Evolutionary conservation across 441 rosid genomes (phyloP).

Genomic region (Lepidium campestre): DNA sequence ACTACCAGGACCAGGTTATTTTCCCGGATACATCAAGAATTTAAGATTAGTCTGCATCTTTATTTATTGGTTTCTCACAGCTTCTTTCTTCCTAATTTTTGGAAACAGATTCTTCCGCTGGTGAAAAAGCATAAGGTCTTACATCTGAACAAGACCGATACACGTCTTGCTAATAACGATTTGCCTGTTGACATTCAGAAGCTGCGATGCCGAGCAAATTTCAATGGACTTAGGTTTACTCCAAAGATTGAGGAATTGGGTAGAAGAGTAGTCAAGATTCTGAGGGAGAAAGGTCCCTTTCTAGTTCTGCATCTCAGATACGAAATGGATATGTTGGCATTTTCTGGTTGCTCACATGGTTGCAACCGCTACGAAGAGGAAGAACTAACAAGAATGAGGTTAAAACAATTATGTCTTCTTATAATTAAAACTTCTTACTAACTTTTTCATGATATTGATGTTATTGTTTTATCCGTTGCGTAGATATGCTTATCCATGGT

Average conservation of each 20-base stretch:
- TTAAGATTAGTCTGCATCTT: background rate
- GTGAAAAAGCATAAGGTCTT: slow-evolving; percentile 54
- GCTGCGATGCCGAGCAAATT: slow-evolving; percentile 64
- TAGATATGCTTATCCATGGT: slow-evolving; percentile 77
- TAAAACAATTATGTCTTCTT: background rate
- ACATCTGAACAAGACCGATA: slow-evolving; percentile 59
- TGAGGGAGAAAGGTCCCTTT: slow-evolving; percentile 66
- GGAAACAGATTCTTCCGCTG: slow-evolving; percentile 58
- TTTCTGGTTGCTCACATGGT: slow-evolving; percentile 71
- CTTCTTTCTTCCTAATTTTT: background rate
- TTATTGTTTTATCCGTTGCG: background rate
- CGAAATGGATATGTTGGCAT: slow-evolving; percentile 78
- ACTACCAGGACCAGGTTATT: slow-evolving; percentile 69
- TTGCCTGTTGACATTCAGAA: slow-evolving; percentile 62
- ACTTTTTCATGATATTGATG: background rate
- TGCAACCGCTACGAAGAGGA: slow-evolving; percentile 55
- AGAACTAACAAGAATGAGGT: slow-evolving; percentile 67
- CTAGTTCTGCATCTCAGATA: slow-evolving; percentile 72
- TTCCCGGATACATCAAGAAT: slow-evolving; percentile 3
- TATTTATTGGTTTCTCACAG: slow-evolving; percentile 4
- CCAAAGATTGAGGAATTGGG: slow-evolving; percentile 60
- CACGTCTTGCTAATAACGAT: slow-evolving; percentile 62
- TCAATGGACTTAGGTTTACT: slow-evolving; percentile 56
- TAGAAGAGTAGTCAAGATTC: slow-evolving; percentile 44
- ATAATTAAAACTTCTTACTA: background rate